Evolutionary conservation across 768 basidiomycete species (phyloP).

Genomic region (Pleurotus tuber-regium): DNA sequence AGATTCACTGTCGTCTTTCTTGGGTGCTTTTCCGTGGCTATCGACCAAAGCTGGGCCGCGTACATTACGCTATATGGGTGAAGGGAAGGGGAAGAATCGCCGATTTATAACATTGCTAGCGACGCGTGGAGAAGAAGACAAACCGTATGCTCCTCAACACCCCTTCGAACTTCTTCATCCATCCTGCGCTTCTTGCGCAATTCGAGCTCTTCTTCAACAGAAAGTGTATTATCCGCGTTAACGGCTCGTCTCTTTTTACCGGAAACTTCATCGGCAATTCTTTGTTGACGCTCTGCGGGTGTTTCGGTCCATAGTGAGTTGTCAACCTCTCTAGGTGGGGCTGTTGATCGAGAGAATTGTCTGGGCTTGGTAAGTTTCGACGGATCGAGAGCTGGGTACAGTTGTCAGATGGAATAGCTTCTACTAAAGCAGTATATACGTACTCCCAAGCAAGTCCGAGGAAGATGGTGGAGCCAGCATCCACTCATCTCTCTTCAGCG

Average conservation of each 20-base stretch:
- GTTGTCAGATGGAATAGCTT: constrained; percentile 1
- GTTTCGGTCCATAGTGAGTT: constrained; percentile 95
- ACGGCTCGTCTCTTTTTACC: constrained; percentile 80
- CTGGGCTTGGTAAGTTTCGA: constrained; percentile 73
- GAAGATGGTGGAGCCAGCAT: constrained; percentile 93
- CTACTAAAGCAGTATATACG: constrained; percentile 24
- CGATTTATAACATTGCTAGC: not conserved
- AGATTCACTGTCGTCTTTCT: constrained; percentile 42
- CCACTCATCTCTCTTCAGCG: constrained; percentile 89
- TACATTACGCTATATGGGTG: constrained; percentile 35
- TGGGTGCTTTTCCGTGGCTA: constrained; percentile 41
- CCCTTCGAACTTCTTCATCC: constrained; percentile 67
- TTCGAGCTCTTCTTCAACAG: constrained; percentile 39
- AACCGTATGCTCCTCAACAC: constrained; percentile 81
- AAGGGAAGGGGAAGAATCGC: not conserved
- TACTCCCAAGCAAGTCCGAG: constrained; percentile 76
- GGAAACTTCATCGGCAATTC: constrained; percentile 91
- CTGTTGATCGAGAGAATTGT: constrained; percentile 69
- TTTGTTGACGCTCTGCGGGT: constrained; percentile 86
- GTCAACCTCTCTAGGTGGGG: constrained; percentile 45
- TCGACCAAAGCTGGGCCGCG: constrained; percentile 57
- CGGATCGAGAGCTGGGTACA: constrained; percentile 72
- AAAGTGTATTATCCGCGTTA: constrained; percentile 44
- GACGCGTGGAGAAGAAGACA: constrained; percentile 20
- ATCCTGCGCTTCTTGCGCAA: constrained; percentile 54